These are phyloP conservation scores for Panaeolus cyanescens DNA, from an alignment of 768 basidiomycete genomes.

Conservation along the genomic window DNA sequence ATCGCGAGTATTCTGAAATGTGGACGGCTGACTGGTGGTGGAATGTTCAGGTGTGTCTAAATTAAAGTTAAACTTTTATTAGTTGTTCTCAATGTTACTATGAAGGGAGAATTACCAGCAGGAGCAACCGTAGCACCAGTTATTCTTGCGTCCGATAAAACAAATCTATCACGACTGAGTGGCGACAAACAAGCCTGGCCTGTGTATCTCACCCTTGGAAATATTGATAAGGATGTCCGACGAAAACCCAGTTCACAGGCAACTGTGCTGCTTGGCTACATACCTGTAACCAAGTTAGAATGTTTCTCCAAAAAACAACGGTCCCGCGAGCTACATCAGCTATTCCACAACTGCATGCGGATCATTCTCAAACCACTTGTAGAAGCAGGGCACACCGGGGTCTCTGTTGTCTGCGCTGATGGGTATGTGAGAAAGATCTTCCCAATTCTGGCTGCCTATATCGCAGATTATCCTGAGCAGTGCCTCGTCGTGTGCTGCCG, in stretches of 20 bases:
- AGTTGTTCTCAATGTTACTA: neutral
- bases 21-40: conserved; percentile 32
- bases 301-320: conserved; percentile 17
- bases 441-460: conserved; percentile 35
- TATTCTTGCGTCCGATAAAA: conserved; percentile 36
- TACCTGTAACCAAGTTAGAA: conserved; percentile 36
- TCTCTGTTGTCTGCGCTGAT: conserved; percentile 34
- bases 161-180: conserved; percentile 30
- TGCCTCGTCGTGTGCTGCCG: conserved; percentile 30
- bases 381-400: conserved; percentile 23
- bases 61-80: neutral
- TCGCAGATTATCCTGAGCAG: conserved; percentile 29
- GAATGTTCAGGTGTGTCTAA: conserved; percentile 28
- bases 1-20: conserved; percentile 21
- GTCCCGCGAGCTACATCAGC: conserved; percentile 17
- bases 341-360: conserved; percentile 37
- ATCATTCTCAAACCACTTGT: conserved; percentile 28
- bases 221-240: conserved; percentile 31
- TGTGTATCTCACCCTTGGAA: conserved; percentile 42
- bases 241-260: conserved; percentile 27
- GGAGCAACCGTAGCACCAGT: conserved; percentile 33
- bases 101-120: conserved; percentile 18
- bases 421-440: conserved; percentile 22
- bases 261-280: conserved; percentile 33
- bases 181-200: conserved; percentile 43